Conservation (phyloP, 2,329 filamentous ascomycete species). For the Aureobasidium sp. region DNA sequence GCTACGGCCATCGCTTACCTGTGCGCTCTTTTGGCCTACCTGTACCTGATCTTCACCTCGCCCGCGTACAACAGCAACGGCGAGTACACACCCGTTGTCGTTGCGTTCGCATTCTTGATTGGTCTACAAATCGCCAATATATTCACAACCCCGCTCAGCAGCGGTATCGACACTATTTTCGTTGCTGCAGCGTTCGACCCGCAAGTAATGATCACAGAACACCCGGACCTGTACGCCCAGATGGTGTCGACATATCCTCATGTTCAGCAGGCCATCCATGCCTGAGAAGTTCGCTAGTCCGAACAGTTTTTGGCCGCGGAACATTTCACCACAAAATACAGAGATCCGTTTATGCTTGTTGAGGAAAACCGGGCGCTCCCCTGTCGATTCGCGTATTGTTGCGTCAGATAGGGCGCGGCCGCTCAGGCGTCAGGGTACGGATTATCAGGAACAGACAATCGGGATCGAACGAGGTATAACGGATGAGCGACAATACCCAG, state of each 20-base stretch:
- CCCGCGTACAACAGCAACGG: slow-evolving; percentile 64
- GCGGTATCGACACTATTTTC: slow-evolving; percentile 87
- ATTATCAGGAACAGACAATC: slow-evolving; percentile 2
- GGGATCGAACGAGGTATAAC: neutral
- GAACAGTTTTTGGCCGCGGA: neutral
- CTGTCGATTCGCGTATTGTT: slow-evolving; percentile 12
- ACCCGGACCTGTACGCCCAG: slow-evolving; percentile 69
- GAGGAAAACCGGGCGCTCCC: slow-evolving; percentile 1
- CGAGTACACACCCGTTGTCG: slow-evolving; percentile 64
- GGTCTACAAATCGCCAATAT: slow-evolving; percentile 83
- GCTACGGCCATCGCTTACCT: slow-evolving; percentile 76
- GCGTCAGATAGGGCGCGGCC: neutral
- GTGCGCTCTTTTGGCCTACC: slow-evolving; percentile 70
- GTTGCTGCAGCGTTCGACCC: slow-evolving; percentile 61
- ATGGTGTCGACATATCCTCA: slow-evolving; percentile 78
- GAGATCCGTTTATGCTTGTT: neutral
- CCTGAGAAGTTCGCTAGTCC: slow-evolving; percentile 14
- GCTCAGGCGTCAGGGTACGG: neutral
- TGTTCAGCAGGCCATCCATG: slow-evolving; percentile 47
- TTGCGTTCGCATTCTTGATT: slow-evolving; percentile 81
- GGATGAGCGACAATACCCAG: neutral
- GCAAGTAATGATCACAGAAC: slow-evolving; percentile 59
- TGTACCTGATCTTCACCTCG: slow-evolving; percentile 78
- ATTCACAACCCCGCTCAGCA: slow-evolving; percentile 79
- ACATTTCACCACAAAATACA: neutral